Base-by-base conservation (phyloP, 2,329 filamentous ascomycete species). In the Aspergillus sp. region DNA sequence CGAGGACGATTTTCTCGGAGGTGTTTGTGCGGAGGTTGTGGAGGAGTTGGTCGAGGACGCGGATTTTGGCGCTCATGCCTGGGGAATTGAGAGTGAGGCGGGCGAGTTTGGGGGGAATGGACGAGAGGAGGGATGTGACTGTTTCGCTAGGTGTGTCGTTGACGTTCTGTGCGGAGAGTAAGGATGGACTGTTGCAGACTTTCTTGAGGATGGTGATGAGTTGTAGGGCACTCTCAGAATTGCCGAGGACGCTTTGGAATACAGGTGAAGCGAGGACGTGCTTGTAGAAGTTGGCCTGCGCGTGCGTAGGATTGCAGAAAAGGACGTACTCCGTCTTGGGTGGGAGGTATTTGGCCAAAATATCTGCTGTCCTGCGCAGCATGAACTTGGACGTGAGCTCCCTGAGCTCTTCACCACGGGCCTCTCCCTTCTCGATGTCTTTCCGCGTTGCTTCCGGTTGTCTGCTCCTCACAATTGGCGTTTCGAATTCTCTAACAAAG, bases 191-290 rank as follows among this genome's bases (percentile, higher is more conserved):
- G 61, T 88, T 88, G 72, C 85, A 88, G 15, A 86, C 74, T 62
- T 88, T 88, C 68, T 88, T 88, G 15, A 88, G 69, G 15, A 87
- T 75, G 13, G 81, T 87, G 59, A 88, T 87, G 12, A 88, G 77
- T 57, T 85, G 81, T 2, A 88, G 71, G 2, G 82, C 79, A 42
- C 77, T 76, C 44, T 86, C 81, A 1, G 78, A 72, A 52, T 76
- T 83, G 12, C 82, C 81, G 44, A 86, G 68, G 7, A 81, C 80
- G 27, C 72, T 75, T 44, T 79, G 76, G 55, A 86, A 86, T 4
- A 81, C 71, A 0, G 81, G 79, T 2, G 83, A 86, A 7, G 75
- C 72, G n/a, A 87, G 71, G 32, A 88, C 80, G 49, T 74, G 73
- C 47, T 79, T 79, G 60, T 87, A 81, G 41, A 85, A 74, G 53